Base-by-base conservation (phyloP, 257 asterid genomes). In the Solanum appendiculatum region DNA sequence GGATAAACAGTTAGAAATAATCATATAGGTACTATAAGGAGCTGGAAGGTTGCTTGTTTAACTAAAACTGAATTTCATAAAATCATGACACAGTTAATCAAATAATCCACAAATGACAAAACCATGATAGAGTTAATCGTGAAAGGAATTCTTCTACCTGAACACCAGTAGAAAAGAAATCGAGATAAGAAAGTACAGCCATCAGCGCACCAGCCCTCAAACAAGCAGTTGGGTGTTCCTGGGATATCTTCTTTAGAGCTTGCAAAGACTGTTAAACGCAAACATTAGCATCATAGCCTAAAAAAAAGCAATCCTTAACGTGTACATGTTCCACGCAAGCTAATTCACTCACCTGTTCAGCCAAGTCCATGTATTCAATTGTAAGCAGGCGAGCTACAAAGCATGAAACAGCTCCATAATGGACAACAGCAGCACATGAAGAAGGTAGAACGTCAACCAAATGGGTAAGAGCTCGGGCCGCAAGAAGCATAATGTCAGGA, bases 181-280 rank as follows among this genome's bases (percentile, higher is more conserved):
- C 99, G 15, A 96, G 99, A 91, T 97, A 97, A 11, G 99, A 97
- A 87, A 97, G 98, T 90, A 97, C 99, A 18, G 99, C 99, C 99
- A 97, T 97, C 81, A 97, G 94, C 7, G 99, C 99, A 85, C 99
- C 99, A 66, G 99, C 99, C 27, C 99, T 93, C 92, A 97, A 92
- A 91, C 99, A 97, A 86, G 98, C 99, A 91, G 99, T 97, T 25
- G 99, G 99, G 89, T 96, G 98, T 72, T 96, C 99, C 91, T 93
- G 98, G 27, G 99, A 96, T 90, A 97, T 96, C 97, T 97, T 97
- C 90, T 96, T 97, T 91, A 97, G 89, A 74, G 99, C 99, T 95
- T 97, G 99, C 88, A 97, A 91, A 70, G 99, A 97, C 99, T 97
- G 98, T 86, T 78, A 73, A 81, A 81, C 18, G 68, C n/a, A 29